Evolutionary conservation across 202 grass and related monocot species (phyloP).

Genomic region (Cymbopogon flexuosus): DNA sequence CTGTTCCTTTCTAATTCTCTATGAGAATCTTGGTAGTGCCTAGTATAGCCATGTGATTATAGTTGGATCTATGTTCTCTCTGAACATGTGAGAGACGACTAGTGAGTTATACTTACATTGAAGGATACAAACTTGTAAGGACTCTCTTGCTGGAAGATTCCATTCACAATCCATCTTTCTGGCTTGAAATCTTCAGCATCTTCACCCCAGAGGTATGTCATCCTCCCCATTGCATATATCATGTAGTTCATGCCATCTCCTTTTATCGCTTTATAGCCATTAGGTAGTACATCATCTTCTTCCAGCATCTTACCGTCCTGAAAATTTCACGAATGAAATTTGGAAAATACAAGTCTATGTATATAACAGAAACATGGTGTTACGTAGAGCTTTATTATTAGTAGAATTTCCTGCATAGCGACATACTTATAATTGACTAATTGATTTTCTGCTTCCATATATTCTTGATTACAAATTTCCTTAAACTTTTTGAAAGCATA

Average conservation of each 20-base stretch:
- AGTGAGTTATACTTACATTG: slow-evolving; percentile 34
- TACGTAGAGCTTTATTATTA: not conserved
- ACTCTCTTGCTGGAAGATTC: slow-evolving; percentile 56
- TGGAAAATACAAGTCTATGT: not conserved
- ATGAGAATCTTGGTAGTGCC: not conserved
- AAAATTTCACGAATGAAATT: not conserved
- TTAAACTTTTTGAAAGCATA: not conserved
- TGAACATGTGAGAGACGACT: not conserved
- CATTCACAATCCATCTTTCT: slow-evolving; percentile 59
- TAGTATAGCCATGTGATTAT: not conserved
- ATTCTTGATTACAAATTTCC: not conserved
- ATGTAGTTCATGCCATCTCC: slow-evolving; percentile 51
- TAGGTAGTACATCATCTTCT: slow-evolving; percentile 53
- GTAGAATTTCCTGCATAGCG: not conserved
- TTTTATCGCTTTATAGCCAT: slow-evolving; percentile 48
- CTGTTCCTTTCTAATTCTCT: not conserved
- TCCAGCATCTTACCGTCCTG: slow-evolving; percentile 55
- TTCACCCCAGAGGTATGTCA: slow-evolving; percentile 64
- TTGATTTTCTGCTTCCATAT: not conserved
- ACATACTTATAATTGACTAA: not conserved
- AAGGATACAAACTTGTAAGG: slow-evolving; percentile 61
- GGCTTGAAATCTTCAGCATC: slow-evolving; percentile 54
- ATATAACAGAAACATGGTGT: not conserved
- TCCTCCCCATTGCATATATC: slow-evolving; percentile 68
- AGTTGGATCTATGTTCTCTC: not conserved